Percentiles rank a stretch among this genome's conserved stretches.
phyloP scores from a whole-genome alignment of 352 stramenopile genomes.

The Pythium scleroteichum region DNA sequence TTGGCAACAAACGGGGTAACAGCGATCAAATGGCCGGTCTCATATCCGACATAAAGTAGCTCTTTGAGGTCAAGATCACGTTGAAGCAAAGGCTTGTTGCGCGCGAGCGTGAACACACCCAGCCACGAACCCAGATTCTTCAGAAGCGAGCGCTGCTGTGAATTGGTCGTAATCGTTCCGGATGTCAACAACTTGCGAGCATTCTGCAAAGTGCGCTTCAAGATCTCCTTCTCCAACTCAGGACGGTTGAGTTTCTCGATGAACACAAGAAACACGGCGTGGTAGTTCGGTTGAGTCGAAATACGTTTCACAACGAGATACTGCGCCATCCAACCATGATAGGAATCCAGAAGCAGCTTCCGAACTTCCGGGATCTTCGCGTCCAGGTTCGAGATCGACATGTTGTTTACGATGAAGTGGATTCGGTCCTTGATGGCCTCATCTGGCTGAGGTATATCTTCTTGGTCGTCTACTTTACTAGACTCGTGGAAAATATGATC shows the following conservation, averaged over 20 bases:
- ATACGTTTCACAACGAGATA: slow-evolving; percentile 99
- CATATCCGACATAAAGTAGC: slow-evolving; percentile 95
- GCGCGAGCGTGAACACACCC: slow-evolving; percentile 96
- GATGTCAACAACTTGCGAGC: slow-evolving; percentile 96
- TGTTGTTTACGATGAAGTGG: slow-evolving; percentile 99
- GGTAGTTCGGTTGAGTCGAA: slow-evolving; percentile 98
- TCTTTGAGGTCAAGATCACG: slow-evolving; percentile 98
- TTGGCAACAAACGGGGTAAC: slow-evolving; percentile 98
- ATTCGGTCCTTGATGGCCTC: slow-evolving; percentile 94
- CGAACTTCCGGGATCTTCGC: slow-evolving; percentile 96
- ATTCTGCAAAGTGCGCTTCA: slow-evolving; percentile 95
- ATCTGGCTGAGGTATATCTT: slow-evolving; percentile 70
- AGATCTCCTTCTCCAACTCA: slow-evolving; percentile 93
- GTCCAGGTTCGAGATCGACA: slow-evolving; percentile 97
- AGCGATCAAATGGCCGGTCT: slow-evolving; percentile 97
- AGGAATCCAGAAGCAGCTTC: slow-evolving; percentile 91
- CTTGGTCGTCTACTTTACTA: slow-evolving; percentile 59
- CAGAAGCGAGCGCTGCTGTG: slow-evolving; percentile 96
- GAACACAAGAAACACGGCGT: slow-evolving; percentile 97
- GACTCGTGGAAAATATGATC: slow-evolving; percentile 85
- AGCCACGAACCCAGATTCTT: slow-evolving; percentile 99
- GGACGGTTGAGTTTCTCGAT: slow-evolving; percentile 95
- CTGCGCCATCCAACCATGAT: slow-evolving; percentile 98
- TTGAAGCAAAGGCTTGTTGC: slow-evolving; percentile 98
- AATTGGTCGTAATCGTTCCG: slow-evolving; percentile 98